These are phyloP conservation scores for Backusella liffmaniae DNA, from an alignment of 192 early-diverging fungal species.

Conservation along the genomic window DNA sequence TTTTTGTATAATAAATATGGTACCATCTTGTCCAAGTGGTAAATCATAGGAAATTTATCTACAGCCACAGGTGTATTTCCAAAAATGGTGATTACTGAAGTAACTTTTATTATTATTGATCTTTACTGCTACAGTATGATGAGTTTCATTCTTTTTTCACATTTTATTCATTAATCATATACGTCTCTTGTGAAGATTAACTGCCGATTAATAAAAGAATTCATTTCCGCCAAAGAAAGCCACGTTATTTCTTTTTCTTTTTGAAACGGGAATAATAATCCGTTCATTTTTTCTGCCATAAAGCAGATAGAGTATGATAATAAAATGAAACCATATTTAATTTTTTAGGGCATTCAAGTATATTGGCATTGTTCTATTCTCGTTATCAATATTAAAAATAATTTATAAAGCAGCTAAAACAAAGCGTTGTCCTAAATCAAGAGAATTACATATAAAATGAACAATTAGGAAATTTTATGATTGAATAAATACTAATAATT, in stretches of 20 bases:
- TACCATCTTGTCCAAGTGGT: not conserved
- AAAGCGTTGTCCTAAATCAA: not conserved
- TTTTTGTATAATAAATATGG: not conserved
- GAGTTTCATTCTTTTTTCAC: not conserved
- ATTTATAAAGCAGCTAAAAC: not conserved
- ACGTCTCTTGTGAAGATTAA: not conserved
- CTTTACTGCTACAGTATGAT: not conserved
- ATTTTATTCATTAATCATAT: not conserved
- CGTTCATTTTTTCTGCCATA: not conserved
- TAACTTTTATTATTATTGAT: not conserved
- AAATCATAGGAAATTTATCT: not conserved
- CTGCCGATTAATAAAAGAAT: not conserved
- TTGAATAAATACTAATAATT: not conserved
- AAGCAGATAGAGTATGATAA: no score
- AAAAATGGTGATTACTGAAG: not conserved
- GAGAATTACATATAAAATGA: not conserved
- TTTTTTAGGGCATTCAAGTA: no score
- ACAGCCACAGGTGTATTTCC: no score
- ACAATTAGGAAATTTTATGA: constrained; percentile 1
- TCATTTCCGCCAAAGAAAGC: not conserved
- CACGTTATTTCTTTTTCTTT: not conserved
- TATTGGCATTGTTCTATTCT: not conserved
- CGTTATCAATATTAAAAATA: not conserved
- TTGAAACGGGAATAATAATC: not conserved
- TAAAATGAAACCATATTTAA: no score